Conservation (phyloP, 2,329 filamentous ascomycete genomes). For the Colletotrichum liriopes region DNA sequence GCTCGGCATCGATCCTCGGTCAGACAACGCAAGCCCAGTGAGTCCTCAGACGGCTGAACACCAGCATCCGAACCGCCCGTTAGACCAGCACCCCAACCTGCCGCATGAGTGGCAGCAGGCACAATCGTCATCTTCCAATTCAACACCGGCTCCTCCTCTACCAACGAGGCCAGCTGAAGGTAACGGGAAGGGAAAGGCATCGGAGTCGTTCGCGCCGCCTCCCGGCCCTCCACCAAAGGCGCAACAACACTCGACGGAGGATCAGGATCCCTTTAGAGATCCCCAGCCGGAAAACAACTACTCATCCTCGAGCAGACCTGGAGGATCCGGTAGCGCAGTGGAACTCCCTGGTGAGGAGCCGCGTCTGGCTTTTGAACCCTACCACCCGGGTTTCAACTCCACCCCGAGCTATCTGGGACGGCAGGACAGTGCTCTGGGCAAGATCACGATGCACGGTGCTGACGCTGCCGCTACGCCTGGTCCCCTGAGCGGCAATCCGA, state of each 20-base stretch:
- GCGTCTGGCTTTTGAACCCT: constrained; percentile 55
- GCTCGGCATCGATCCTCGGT: constrained; percentile 58
- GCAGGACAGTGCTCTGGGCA: constrained; percentile 59
- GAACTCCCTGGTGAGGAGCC: constrained; percentile 53
- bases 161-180: constrained; percentile 33
- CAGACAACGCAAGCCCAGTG: constrained; percentile 48
- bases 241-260: constrained; percentile 52
- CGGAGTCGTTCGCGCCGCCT: constrained; percentile 43
- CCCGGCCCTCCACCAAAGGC: constrained; percentile 39
- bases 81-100: constrained; percentile 23
- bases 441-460: constrained; percentile 60
- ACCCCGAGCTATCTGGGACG: constrained; percentile 55
- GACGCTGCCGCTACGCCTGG: constrained; percentile 37
- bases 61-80: constrained; percentile 41
- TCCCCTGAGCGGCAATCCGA: constrained; percentile 39
- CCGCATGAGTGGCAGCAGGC: constrained; percentile 45
- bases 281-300: constrained; percentile 41
- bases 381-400: constrained; percentile 54
- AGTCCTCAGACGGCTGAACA: constrained; percentile 42
- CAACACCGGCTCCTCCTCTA: constrained; percentile 30
- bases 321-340: constrained; percentile 44
- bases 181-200: constrained; percentile 49
- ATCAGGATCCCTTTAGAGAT: constrained; percentile 49
- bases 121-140: constrained; percentile 41
- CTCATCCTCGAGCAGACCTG: constrained; percentile 33